A percentile compares a stretch with the other conserved stretches of the same genome.
Evolutionary conservation across 1,284 basidiomycete species (phyloP).

Genomic region (Heliocybe sulcata): DNA sequence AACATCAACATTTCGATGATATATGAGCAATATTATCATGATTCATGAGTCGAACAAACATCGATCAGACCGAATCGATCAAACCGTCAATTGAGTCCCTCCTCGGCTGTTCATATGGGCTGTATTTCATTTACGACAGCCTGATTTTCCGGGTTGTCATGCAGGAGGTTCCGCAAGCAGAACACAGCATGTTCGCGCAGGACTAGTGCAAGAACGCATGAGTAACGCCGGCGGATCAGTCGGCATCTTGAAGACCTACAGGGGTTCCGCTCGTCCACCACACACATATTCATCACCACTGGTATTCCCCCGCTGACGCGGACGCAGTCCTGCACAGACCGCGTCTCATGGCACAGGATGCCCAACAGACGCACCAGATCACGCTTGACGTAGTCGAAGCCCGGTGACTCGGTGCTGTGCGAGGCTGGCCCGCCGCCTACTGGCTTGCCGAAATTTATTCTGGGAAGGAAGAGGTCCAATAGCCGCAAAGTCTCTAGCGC

Average conservation of each 20-base stretch:
- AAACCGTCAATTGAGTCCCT: too few species aligned
- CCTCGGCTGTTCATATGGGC: slow-evolving; percentile 44
- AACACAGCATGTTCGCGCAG: slow-evolving; percentile 87
- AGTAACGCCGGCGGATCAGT: background rate
- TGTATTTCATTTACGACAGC: slow-evolving; percentile 67
- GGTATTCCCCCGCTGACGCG: slow-evolving; percentile 67
- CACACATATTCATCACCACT: slow-evolving; percentile 80
- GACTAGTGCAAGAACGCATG: slow-evolving; percentile 37
- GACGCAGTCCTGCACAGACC: slow-evolving; percentile 64
- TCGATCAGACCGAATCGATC: too few species aligned
- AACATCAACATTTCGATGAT: too few species aligned
- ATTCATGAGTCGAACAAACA: too few species aligned
- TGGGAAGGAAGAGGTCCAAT: slow-evolving; percentile 70
- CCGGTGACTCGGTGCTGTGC: slow-evolving; percentile 31
- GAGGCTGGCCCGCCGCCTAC: slow-evolving; percentile 23
- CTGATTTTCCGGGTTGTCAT: slow-evolving; percentile 75
- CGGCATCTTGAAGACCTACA: slow-evolving; percentile 43
- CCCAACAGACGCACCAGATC: slow-evolving; percentile 79
- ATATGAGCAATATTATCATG: too few species aligned
- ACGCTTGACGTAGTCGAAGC: slow-evolving; percentile 76
- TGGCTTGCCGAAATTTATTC: slow-evolving; percentile 66
- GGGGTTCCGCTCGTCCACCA: slow-evolving; percentile 84
- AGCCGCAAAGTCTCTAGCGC: slow-evolving; percentile 56
- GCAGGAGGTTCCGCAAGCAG: slow-evolving; percentile 70
- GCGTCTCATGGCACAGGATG: slow-evolving; percentile 59